Evolutionary conservation across 345 rosid genomes (phyloP).

Genomic region (Arabidopsis arenosa): DNA sequence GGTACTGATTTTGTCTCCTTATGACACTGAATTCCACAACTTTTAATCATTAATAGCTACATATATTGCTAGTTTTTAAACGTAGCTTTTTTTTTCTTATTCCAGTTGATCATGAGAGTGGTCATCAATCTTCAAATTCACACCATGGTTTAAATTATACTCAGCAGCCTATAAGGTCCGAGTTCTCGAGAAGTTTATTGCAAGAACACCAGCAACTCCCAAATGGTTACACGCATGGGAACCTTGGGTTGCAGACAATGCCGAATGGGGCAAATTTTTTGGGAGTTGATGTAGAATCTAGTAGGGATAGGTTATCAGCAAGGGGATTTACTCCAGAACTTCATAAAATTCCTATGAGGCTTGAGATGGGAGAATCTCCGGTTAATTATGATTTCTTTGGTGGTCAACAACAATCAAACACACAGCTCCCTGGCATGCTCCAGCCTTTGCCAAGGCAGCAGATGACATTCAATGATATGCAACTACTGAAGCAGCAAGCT

Average conservation of each 20-base stretch:
- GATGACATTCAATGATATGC: conserved; percentile 71
- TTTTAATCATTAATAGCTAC: conserved; percentile 6
- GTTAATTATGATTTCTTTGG: conserved; percentile 72
- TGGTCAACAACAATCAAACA: conserved; percentile 65
- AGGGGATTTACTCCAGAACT: conserved; percentile 62
- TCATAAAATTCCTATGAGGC: conserved; percentile 53
- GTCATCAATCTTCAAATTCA: conserved; percentile 54
- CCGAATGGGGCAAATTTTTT: conserved; percentile 65
- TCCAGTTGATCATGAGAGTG: conserved; percentile 68
- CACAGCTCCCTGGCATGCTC: conserved; percentile 65
- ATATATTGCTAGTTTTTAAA: conserved; percentile 38
- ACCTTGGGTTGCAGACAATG: conserved; percentile 53
- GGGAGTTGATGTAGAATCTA: conserved; percentile 69
- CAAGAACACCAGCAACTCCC: conserved; percentile 59
- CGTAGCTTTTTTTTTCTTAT: conserved; percentile 47
- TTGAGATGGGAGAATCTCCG: conserved; percentile 68
- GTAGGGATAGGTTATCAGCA: conserved; percentile 52
- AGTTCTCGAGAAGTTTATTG: conserved; percentile 57
- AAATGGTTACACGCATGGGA: conserved; percentile 76
- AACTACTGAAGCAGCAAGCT: conserved; percentile 74
- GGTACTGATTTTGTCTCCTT: conserved; percentile 53
- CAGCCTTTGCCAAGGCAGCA: conserved; percentile 78
- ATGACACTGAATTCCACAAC: neutral
- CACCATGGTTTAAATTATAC: conserved; percentile 62
- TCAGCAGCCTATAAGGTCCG: conserved; percentile 60